Conservation (phyloP, 1,284 basidiomycete species). For the Moesziomyces sp. region DNA sequence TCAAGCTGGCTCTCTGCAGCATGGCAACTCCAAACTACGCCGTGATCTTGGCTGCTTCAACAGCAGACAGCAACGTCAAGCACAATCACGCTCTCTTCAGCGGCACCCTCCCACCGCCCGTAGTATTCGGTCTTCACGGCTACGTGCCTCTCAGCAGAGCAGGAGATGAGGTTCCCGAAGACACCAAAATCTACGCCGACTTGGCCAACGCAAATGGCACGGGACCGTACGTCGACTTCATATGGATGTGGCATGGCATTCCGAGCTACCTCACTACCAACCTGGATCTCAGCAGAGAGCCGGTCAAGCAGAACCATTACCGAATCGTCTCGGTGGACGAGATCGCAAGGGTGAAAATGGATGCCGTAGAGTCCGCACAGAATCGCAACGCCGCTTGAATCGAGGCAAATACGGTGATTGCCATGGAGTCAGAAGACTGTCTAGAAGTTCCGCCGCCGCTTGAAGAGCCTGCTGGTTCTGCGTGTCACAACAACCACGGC, state of each 20-base stretch:
- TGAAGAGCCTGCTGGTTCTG: neutral
- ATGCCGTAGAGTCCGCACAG: neutral
- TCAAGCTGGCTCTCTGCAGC: neutral
- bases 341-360: neutral
- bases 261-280: neutral
- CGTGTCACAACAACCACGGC: neutral
- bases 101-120: neutral
- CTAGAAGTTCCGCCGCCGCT: neutral
- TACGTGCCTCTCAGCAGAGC: neutral
- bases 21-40: neutral
- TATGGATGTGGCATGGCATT: neutral
- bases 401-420: no score
- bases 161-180: neutral
- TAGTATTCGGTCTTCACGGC: neutral
- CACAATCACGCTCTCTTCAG: neutral
- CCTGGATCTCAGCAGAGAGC: neutral
- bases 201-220: neutral
- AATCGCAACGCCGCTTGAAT: neutral
- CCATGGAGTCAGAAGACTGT: neutral
- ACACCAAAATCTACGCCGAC: neutral
- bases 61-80: neutral
- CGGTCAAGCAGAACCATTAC: neutral
- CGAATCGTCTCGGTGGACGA: neutral
- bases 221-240: neutral
- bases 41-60: neutral